Base-by-base conservation (phyloP, 495 filamentous ascomycete genomes). In the Sabuloglossum arenarium region DNA sequence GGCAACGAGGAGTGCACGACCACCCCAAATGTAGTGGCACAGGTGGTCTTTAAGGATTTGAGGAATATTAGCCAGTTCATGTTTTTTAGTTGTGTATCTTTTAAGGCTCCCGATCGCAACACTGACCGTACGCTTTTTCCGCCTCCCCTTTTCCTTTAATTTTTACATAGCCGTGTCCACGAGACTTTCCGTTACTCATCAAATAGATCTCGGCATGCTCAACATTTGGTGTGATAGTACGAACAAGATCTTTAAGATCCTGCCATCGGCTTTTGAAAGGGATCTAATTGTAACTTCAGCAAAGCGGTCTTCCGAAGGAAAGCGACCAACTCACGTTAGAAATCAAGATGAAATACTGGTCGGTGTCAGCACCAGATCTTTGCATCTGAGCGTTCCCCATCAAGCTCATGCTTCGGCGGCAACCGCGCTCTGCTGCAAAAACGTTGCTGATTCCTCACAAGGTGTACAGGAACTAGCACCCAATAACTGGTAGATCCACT, bases 231-330 rank as follows among this genome's bases (percentile, higher is more conserved):
- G 59, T 62, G 27, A 56, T 34, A 19, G 42, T 53, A n/a, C 60
- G 60, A 43, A 55, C 51, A 37, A 60, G 53, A 45, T 62, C 60
- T 37, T 62, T 62, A 10, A 62, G 51, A 51, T 62, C 60, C 47
- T 62, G 60, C 60, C 60, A 62, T 55, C 50, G 50, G 24, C 14
- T 45, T 43, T 58, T 62, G 54, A 55, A 60, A n/a, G 60, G 59
- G 27, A 62, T 31, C 60, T 62, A 27, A 25, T 8, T 43, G 1
- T 23, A 29, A 6, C 12, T 21, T 52, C 11, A 51, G 47, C 25
- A 29, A 12, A 19, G 47, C 1, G 30, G 10, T 9, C 23, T 16
- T 53, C 27, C n/a, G 24, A 9, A 39, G n/a, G 27, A 23, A 24
- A 57, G 4, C 10, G 55, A 29, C 16, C 3, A 28, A 47, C 53